Percentiles rank a stretch among this genome's conserved stretches.
phyloP scores from a whole-genome alignment of 163 green algal species.

The Scenedesmus sp. region DNA sequence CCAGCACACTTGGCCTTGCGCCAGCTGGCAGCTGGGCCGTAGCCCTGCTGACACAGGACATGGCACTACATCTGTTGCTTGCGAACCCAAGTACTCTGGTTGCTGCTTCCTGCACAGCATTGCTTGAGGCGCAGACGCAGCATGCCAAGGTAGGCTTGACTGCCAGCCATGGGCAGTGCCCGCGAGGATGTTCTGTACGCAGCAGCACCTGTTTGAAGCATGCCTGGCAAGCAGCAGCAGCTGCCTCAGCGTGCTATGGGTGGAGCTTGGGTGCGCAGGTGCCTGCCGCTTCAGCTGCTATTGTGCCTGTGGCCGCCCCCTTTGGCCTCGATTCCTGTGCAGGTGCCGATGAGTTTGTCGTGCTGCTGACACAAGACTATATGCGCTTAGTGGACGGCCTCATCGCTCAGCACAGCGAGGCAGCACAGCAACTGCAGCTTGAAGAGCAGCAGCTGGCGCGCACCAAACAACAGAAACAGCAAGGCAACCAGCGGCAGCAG shows the following conservation, averaged over 20 bases:
- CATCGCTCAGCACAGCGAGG: not conserved
- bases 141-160: too few species aligned
- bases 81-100: too few species aligned
- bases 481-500: conserved; percentile 6
- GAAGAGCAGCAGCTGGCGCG: conserved; percentile 27
- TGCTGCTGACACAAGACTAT: conserved; percentile 43
- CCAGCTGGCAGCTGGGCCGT: too few species aligned
- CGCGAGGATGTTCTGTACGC: too few species aligned
- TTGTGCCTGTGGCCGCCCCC: not conserved
- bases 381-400: conserved; percentile 13
- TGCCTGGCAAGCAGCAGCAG: not conserved
- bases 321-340: not conserved
- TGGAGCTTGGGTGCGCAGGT: not conserved
- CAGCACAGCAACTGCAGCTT: conserved; percentile 9
- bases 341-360: conserved; percentile 51
- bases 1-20: not conserved
- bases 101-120: too few species aligned
- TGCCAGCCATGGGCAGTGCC: too few species aligned
- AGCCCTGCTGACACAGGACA: too few species aligned
- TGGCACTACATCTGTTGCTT: too few species aligned
- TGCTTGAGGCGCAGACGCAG: too few species aligned
- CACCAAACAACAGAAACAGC: conserved; percentile 5
- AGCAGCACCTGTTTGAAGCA: too few species aligned
- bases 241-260: not conserved
- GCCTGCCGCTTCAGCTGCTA: not conserved